Percentiles rank a stretch among this genome's conserved stretches.
phyloP scores from a whole-genome alignment of 2,329 filamentous ascomycete species.

The Sphaerulina vaccinii region DNA sequence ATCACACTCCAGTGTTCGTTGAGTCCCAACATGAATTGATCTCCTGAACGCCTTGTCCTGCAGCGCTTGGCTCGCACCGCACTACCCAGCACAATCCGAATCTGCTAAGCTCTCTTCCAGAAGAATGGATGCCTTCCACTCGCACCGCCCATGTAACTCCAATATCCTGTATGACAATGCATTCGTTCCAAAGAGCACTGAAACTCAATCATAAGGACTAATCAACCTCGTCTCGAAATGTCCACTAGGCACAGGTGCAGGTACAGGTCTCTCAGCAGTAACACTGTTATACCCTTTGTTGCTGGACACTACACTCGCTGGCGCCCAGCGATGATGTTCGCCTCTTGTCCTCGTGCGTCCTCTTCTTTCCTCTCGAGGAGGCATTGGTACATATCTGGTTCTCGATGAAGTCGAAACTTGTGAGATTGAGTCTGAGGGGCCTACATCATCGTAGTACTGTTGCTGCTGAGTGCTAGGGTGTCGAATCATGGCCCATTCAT shows the following conservation, averaged over 20 bases:
- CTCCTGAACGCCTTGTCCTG: too few species aligned
- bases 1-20: too few species aligned
- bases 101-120: too few species aligned
- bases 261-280: background rate
- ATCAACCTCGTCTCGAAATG: constrained; percentile 11
- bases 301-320: background rate
- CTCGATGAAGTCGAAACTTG: constrained; percentile 6
- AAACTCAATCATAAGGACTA: constrained; percentile 5
- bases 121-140: too few species aligned
- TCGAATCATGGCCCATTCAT: background rate
- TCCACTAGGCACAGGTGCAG: background rate
- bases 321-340: too few species aligned
- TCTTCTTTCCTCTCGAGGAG: constrained; percentile 11
- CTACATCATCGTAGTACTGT: constrained; percentile 1
- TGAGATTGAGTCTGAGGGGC: constrained; percentile 7
- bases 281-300: background rate
- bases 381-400: constrained; percentile 1
- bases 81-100: too few species aligned
- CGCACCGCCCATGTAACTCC: too few species aligned
- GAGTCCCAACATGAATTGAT: too few species aligned
- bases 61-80: too few species aligned
- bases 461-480: background rate
- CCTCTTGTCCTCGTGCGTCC: constrained; percentile 11
- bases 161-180: background rate
- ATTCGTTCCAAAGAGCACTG: too few species aligned